Percentiles rank a stretch among this genome's conserved stretches.
These are phyloP conservation scores for Trametes cubensis DNA, from an alignment of 768 basidiomycete species.

Conservation along the genomic window DNA sequence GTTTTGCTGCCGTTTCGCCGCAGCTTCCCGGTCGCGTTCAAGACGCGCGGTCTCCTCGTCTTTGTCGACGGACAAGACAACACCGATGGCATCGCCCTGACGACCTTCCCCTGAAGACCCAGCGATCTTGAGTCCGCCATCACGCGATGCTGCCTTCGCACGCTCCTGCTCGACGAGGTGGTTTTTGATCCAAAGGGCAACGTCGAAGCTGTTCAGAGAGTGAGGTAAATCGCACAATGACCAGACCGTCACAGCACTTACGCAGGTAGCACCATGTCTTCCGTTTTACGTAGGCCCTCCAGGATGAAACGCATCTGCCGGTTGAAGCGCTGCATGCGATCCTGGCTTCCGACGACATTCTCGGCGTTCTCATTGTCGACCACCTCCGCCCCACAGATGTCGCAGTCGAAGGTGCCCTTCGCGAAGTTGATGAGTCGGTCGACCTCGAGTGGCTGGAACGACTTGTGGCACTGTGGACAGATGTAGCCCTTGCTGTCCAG, in stretches of 20 bases:
- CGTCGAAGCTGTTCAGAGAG: constrained; percentile 64
- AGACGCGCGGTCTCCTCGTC: constrained; percentile 73
- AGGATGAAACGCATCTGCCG: constrained; percentile 85
- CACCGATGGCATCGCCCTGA: constrained; percentile 77
- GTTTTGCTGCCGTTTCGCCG: constrained; percentile 88
- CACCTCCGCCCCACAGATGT: constrained; percentile 84
- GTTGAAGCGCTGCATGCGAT: constrained; percentile 95
- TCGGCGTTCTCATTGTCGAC: constrained; percentile 91
- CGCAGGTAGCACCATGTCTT: constrained; percentile 84
- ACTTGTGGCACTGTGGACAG: constrained; percentile 84
- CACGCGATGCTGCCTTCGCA: constrained; percentile 45
- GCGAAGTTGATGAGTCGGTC: constrained; percentile 78
- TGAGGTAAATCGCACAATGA: not conserved
- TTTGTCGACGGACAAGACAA: constrained; percentile 90
- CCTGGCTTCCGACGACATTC: constrained; percentile 82
- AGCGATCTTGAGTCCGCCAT: constrained; percentile 69
- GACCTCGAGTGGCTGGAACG: constrained; percentile 84
- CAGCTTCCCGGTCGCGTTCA: constrained; percentile 80
- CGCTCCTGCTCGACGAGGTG: constrained; percentile 66
- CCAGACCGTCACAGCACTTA: constrained; percentile 42
- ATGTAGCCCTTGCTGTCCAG: constrained; percentile 97
- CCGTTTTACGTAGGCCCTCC: constrained; percentile 87
- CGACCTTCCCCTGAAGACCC: constrained; percentile 61
- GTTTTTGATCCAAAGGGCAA: constrained; percentile 77
- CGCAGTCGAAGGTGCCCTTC: constrained; percentile 74